phyloP scores from a whole-genome alignment of 2,329 filamentous ascomycete species.

The Colletotrichum camelliae region DNA sequence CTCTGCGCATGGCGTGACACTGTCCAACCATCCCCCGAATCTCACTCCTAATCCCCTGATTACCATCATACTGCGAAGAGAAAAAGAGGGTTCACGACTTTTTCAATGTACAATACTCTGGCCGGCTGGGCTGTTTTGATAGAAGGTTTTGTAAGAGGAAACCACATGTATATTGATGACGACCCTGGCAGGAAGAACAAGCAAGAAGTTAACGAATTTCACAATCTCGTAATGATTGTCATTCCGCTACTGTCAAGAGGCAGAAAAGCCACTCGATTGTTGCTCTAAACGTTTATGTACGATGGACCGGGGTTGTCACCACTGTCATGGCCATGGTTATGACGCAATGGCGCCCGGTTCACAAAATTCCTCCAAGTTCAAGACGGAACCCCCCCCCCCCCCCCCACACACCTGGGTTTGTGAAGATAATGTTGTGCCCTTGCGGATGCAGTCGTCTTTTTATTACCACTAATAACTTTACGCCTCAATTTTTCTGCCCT shows the following conservation, averaged over 20 bases:
- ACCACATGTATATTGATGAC: slow-evolving; percentile 22
- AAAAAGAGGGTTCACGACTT: slow-evolving; percentile 18
- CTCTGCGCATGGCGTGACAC: not conserved
- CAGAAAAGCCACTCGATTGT: not conserved
- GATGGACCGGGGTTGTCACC: not conserved
- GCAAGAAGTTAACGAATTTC: slow-evolving; percentile 8
- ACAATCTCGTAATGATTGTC: not conserved
- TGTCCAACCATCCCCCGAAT: not conserved
- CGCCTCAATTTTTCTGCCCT: slow-evolving; percentile 71
- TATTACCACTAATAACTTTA: slow-evolving; percentile 23
- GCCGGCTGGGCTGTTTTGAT: slow-evolving; percentile 40
- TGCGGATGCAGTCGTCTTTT: slow-evolving; percentile 15
- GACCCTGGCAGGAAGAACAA: slow-evolving; percentile 15
- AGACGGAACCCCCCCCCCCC: not conserved
- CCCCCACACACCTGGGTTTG: not conserved
- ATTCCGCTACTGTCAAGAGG: not conserved
- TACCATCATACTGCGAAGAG: slow-evolving; percentile 5
- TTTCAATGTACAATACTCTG: slow-evolving; percentile 45
- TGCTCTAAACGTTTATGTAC: not conserved
- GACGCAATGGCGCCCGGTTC: not conserved
- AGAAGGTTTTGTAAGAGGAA: slow-evolving; percentile 45
- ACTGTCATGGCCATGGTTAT: not conserved
- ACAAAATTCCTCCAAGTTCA: not conserved
- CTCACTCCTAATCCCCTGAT: slow-evolving; percentile 9
- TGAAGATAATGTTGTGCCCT: not conserved